Base-by-base conservation (phyloP, 805 yeast species). In the Myxozyma mucilagina region DNA sequence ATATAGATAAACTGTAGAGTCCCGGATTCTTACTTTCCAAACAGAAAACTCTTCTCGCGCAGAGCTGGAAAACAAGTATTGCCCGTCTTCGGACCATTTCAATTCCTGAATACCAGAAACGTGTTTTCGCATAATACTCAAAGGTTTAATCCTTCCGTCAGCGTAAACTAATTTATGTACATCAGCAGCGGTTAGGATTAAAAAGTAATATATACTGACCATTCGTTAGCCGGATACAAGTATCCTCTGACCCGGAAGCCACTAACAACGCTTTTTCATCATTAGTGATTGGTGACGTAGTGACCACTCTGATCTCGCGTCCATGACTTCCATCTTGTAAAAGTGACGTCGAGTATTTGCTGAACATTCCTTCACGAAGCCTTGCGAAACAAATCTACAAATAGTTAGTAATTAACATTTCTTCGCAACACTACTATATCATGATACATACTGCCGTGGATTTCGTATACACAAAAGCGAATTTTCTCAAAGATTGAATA, bases 191-290 rank as follows among this genome's bases (percentile, higher is more conserved):
- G 32, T 6, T 18, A 41, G 8, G 32, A 31, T 1, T 32, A 31
- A 16, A 6, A n/a, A 8, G 5, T 16, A 55, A 1, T 9, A 44
- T 14, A 45, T 13, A 16, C 61, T 11, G 39, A 61, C 61, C 63
- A 34, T 56, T 64, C 4, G 60, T 82, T n/a, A 93, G 65, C 61
- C 83, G 81, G 4, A 94, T 75, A 0, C 90, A 82, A 0, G 97
- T 88, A 70, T 94, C 99, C 72, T 94, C 99, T 0, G 97, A 86
- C 4, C 90, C 98, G 4, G 93, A 84, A 36, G 89, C 80, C 20
- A 90, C 70, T 3, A 87, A 68, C 3, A 59, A 49, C 24, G 68
- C 74, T 0, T 74, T 74, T 52, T 74, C 73, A 0, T 35, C 51
- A 0, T 64, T 53, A 7, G 72, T 72, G 9, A 53, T 47, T 0